Base-by-base conservation (phyloP, 441 rosid genomes). In the Omphalea diandra region DNA sequence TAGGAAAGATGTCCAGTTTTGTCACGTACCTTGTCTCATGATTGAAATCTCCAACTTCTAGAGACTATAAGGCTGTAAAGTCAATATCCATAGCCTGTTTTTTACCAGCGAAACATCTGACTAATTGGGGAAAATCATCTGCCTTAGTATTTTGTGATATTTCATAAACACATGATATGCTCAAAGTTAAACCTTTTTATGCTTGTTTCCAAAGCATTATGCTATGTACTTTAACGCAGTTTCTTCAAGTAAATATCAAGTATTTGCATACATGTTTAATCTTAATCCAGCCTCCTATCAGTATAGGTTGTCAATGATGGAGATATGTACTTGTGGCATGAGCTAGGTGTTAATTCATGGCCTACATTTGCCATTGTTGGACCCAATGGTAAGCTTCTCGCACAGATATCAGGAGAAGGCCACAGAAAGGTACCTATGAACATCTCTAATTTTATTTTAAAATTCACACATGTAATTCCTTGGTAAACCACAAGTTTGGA, bases 261-360 rank as follows among this genome's bases (percentile, higher is more conserved):
- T 36, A 29, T 44, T 53, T 40, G 31, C 12, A 15, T 35, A 40
- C 18, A n/a, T 46, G 58, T 24, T 66, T 64, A 1, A 6, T 63
- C 61, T 71, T 64, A 57, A 58, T 57, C 59, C 46, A 36, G 46
- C 56, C 71, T 60, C 40, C 38, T 62, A 58, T 67, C 73, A 69
- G 65, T 73, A n/a, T 80, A 94, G 99, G 98, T 94, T 75, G 97
- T 94, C 70, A 94, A 92, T 63, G 98, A 94, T 76, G 98, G 98
- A 71, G 98, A 94, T 56, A 94, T 92, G 99, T 79, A 83, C 47
- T 22, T 94, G 77, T 94, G 98, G 99, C 86, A 84, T 77, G 93
- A 92, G 82, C 86, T 94, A 35, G 99, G 99, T 40, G 73, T 94
- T 66, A 94, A 81, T 81, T 94, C 98, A 40, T 94, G 99, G 99